Conservation (phyloP, 805 yeast species). For the Saccharomycopsis sp. region DNA sequence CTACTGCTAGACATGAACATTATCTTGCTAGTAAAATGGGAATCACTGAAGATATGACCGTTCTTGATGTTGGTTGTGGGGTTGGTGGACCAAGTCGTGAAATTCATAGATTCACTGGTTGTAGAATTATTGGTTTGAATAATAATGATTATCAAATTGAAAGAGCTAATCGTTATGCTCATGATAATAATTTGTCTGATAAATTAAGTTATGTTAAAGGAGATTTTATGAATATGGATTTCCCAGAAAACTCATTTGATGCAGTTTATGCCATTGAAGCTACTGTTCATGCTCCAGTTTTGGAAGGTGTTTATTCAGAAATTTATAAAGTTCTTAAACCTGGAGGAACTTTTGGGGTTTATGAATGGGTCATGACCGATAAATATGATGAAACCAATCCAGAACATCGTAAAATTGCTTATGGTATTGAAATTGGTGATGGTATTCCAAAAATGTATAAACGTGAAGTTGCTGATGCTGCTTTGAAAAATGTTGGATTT, state of each 20-base stretch:
- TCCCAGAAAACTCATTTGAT: slow-evolving; percentile 80
- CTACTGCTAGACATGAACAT: slow-evolving; percentile 96
- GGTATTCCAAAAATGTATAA: slow-evolving; percentile 97
- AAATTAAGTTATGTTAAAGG: slow-evolving; percentile 87
- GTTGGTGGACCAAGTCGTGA: slow-evolving; percentile 99
- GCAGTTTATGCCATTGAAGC: slow-evolving; percentile 99
- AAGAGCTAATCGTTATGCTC: slow-evolving; percentile 78
- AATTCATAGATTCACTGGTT: slow-evolving; percentile 83
- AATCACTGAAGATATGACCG: slow-evolving; percentile 69
- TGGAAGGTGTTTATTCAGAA: slow-evolving; percentile 93
- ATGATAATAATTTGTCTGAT: slow-evolving; percentile 50
- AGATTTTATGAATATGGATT: slow-evolving; percentile 98
- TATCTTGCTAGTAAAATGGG: slow-evolving; percentile 83
- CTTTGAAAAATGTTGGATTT: slow-evolving; percentile 81
- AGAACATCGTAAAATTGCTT: slow-evolving; percentile 88
- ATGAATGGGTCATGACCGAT: slow-evolving; percentile 99
- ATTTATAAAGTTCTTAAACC: slow-evolving; percentile 94
- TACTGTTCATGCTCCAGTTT: slow-evolving; percentile 93
- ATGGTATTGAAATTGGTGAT: slow-evolving; percentile 97
- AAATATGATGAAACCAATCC: slow-evolving; percentile 75
- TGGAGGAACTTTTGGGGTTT: slow-evolving; percentile 95
- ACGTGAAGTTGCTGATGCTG: slow-evolving; percentile 77
- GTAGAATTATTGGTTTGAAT: slow-evolving; percentile 80
- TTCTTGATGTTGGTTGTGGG: slow-evolving; percentile 97
- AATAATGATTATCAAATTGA: slow-evolving; percentile 96